phyloP scores from a whole-genome alignment of 108 stramenopile genomes.

The Discostella stelligeroides region DNA sequence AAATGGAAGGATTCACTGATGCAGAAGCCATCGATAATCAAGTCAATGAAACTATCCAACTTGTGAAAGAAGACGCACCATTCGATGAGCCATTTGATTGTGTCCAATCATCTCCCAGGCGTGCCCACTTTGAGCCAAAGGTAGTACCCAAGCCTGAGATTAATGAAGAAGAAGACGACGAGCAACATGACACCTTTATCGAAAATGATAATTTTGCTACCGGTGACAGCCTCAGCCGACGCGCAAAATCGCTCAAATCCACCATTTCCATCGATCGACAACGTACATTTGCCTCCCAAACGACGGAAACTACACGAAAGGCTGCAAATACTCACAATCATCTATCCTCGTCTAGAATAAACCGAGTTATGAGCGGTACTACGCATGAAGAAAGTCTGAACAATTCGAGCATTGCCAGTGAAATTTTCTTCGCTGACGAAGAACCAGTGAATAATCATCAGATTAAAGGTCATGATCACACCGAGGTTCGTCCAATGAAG shows the following conservation, averaged over 20 bases:
- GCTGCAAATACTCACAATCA: slow-evolving; percentile 12
- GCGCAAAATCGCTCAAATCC: slow-evolving; percentile 27
- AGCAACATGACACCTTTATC: slow-evolving; percentile 10
- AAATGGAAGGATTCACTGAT: slow-evolving; percentile 6
- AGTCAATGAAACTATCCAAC: not conserved
- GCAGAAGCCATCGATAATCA: not conserved
- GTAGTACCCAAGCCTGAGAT: not conserved
- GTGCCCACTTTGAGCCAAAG: slow-evolving; percentile 2
- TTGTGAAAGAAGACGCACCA: slow-evolving; percentile 41
- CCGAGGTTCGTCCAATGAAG: too few species aligned
- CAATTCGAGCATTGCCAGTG: slow-evolving; percentile 12
- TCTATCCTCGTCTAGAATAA: not conserved
- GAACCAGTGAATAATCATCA: too few species aligned
- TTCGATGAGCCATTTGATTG: slow-evolving; percentile 41
- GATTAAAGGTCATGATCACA: too few species aligned
- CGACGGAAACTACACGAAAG: slow-evolving; percentile 45
- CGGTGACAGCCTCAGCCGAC: not conserved
- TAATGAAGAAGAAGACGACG: not conserved
- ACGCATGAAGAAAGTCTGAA: slow-evolving; percentile 24
- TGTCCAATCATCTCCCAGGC: slow-evolving; percentile 4
- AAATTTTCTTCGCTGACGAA: not conserved
- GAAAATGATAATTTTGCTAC: not conserved
- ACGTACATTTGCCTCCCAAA: slow-evolving; percentile 34
- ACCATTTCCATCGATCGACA: slow-evolving; percentile 20
- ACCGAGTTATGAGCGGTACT: not conserved